Base-by-base conservation (phyloP, 2,329 filamentous ascomycete species). In the Cordyceps javanica region DNA sequence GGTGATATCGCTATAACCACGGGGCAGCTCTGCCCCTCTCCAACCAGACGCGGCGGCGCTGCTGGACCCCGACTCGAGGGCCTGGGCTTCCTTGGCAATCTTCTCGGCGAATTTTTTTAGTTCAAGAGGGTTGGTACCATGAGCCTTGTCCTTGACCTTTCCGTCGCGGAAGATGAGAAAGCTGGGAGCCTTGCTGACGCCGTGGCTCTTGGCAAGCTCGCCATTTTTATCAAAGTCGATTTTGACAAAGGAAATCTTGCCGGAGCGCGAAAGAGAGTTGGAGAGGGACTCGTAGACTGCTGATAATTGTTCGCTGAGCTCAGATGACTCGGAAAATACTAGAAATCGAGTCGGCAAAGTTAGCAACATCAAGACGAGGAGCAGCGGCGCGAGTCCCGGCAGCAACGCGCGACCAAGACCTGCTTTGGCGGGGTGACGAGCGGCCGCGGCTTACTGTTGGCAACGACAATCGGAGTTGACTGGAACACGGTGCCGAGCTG, bases 261-360 rank as follows among this genome's bases (percentile, higher is more conserved):
- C 85, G 16, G 87, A 82, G 53, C 85, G 82, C 19, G 90, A 88
- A 46, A 96, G 81, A 61, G 86, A 80, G 45, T 74, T 70, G 32
- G 91, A 86, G 50, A 97, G 82, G 69, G 86, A 77, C 67, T 94
- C 89, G 76, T 90, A 97, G 61, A 91, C 73, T 19, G 92, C 90
- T 6, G 88, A 89, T 63, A 97, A 91, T 62, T 83, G 80, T 66
- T 90, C 89, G 82, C 91, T 96, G 67, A 91, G 89, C 34, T 78
- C 86, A 69, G 89, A 96, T 87, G 89, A 94, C 68, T 90, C 87
- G 67, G 91, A 90, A 67, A 90, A 93, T 79, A 97, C 91, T 96
- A 64, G 45, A 63, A 14, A 45, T n/a, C n/a, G 19, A 34, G 21
- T 3, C 21, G 38, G 39, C 13, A 26, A n/a, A 13, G 16, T 52